These are phyloP conservation scores for Speleostelium caveatum DNA, from an alignment of 78 protist genomes.

Conservation along the genomic window DNA sequence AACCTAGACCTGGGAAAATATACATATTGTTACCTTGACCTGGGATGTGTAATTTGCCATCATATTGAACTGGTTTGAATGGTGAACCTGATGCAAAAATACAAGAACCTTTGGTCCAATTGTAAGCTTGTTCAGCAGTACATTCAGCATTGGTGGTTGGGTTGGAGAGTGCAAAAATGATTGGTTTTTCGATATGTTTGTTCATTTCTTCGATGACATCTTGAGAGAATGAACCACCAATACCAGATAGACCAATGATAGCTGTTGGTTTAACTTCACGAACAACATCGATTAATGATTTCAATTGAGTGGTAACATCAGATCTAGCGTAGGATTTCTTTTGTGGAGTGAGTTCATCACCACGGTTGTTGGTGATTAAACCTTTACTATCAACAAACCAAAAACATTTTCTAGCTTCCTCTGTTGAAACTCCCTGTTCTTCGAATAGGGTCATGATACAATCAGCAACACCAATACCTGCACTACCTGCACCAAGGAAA, in stretches of 20 bases:
- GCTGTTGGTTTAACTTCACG: conserved; percentile 87
- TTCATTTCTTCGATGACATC: conserved; percentile 78
- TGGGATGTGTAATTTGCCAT: conserved; percentile 72
- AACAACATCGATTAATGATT: conserved; percentile 73
- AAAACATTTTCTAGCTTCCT: conserved; percentile 86
- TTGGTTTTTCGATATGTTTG: conserved; percentile 85
- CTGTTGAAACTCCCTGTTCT: conserved; percentile 68
- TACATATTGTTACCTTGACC: conserved; percentile 92
- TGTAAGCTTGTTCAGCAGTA: conserved; percentile 93
- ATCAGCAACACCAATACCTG: conserved; percentile 94
- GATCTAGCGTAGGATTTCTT: conserved; percentile 86
- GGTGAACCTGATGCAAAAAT: conserved; percentile 97
- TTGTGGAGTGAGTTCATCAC: conserved; percentile 83
- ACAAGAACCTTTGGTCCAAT: conserved; percentile 89
- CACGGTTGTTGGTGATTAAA: conserved; percentile 83
- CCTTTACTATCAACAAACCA: conserved; percentile 90
- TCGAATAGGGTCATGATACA: conserved; percentile 69
- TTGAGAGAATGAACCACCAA: conserved; percentile 89
- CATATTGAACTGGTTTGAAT: conserved; percentile 82
- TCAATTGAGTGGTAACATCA: conserved; percentile 50
- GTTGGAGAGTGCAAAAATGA: conserved; percentile 94
- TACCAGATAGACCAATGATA: conserved; percentile 93
- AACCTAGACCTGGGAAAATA: conserved; percentile 97
- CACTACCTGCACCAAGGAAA: conserved; percentile 95
- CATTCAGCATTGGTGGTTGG: conserved; percentile 96